A percentile compares a stretch with the other conserved stretches of the same genome.
phyloP scores from a whole-genome alignment of 2,329 filamentous ascomycete species.

The Ophiostoma australiae region DNA sequence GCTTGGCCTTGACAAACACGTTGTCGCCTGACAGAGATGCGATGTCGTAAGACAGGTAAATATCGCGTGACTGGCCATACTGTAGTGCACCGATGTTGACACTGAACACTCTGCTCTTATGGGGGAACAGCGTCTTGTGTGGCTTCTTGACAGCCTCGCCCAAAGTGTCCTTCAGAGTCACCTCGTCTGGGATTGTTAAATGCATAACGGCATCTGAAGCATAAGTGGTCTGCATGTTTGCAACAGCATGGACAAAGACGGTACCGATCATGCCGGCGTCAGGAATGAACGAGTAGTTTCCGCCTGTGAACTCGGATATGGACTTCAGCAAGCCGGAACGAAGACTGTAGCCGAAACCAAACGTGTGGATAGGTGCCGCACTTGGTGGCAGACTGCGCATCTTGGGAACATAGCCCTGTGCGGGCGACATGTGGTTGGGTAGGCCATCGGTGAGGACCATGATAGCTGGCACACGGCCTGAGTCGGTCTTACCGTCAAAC shows the following conservation, averaged over 20 bases:
- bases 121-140: neutral
- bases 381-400: slow-evolving; percentile 41
- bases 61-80: slow-evolving; percentile 56
- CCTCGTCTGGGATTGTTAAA: slow-evolving; percentile 37
- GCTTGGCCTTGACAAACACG: neutral
- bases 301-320: slow-evolving; percentile 53
- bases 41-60: slow-evolving; percentile 41
- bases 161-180: slow-evolving; percentile 40
- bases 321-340: slow-evolving; percentile 53
- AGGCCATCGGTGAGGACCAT: slow-evolving; percentile 53
- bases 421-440: slow-evolving; percentile 48
- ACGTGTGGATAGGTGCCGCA: slow-evolving; percentile 47
- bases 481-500: slow-evolving; percentile 36
- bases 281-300: slow-evolving; percentile 58
- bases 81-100: slow-evolving; percentile 50
- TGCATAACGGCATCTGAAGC: slow-evolving; percentile 45
- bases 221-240: slow-evolving; percentile 56
- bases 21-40: neutral
- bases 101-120: slow-evolving; percentile 30
- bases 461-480: slow-evolving; percentile 42
- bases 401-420: slow-evolving; percentile 51
- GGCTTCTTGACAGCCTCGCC: slow-evolving; percentile 37
- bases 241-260: slow-evolving; percentile 57
- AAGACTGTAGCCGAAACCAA: slow-evolving; percentile 50
- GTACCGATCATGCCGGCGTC: slow-evolving; percentile 59